Conservation (phyloP, 2,329 filamentous ascomycete species). For the Ceratocystiopsis sp. region DNA sequence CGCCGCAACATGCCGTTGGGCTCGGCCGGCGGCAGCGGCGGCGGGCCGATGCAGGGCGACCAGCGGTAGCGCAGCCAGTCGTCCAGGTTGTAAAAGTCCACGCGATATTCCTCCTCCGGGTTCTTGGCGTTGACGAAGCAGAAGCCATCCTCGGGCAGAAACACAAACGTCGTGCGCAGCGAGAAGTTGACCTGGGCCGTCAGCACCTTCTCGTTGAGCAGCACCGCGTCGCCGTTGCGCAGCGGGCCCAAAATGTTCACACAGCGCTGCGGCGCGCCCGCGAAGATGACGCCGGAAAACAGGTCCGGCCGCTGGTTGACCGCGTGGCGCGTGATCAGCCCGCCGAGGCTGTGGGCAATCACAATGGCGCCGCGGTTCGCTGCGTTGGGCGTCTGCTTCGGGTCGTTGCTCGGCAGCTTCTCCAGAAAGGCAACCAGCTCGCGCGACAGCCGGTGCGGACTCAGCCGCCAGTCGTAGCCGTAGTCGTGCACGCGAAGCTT, state of each 20-base stretch:
- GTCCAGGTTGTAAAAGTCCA: constrained; percentile 69
- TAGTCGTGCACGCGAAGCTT: constrained; percentile 73
- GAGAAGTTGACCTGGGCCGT: constrained; percentile 91
- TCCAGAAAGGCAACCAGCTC: constrained; percentile 60
- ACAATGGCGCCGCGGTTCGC: constrained; percentile 50
- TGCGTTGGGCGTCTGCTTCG: constrained; percentile 35
- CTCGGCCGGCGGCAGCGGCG: constrained; percentile 40
- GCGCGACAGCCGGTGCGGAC: constrained; percentile 56
- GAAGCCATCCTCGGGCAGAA: constrained; percentile 71
- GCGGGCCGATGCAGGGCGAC: constrained; percentile 56
- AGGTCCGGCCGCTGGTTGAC: constrained; percentile 75
- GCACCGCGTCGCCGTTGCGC: constrained; percentile 80
- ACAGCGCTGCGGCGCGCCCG: constrained; percentile 68
- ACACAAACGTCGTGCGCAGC: constrained; percentile 67
- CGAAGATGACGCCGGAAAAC: constrained; percentile 73
- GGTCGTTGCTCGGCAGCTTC: constrained; percentile 55
- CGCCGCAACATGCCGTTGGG: background rate
- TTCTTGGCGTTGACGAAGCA: constrained; percentile 67
- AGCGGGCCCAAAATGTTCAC: constrained; percentile 84
- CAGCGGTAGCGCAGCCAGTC: constrained; percentile 65
- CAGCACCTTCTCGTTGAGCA: constrained; percentile 75
- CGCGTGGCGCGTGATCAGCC: constrained; percentile 72
- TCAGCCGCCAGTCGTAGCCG: constrained; percentile 88
- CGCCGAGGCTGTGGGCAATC: constrained; percentile 75
- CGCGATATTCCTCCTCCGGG: constrained; percentile 61